Base-by-base conservation (phyloP, 176 grass and related monocot species). In the Paspalum notatum region DNA sequence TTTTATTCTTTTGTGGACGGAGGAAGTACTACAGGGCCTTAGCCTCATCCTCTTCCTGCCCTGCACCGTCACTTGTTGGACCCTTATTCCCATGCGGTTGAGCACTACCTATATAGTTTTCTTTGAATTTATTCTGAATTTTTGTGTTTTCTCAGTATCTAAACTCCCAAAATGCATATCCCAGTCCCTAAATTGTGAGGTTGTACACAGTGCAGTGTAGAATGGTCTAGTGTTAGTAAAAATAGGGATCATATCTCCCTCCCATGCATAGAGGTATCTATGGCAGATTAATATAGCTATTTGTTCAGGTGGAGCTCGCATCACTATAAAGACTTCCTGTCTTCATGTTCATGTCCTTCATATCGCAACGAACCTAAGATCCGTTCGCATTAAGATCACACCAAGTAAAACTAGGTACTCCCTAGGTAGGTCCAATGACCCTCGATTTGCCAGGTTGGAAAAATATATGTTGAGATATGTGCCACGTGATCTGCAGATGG, bases 391-490 rank as follows among this genome's bases (percentile, higher is more conserved):
- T 48, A 48, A 27, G 57, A 77, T 48, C 48, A 40, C 6, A 38
- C 60, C 1, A 41, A 18, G 17, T 74, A 56, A 48, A 20, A 38
- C 44, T 9, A 38, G 9, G 38, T 44, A 63, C 49, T 63, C 5
- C n/a, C 12, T 11, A 77, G 9, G 25, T 38, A 38, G 43, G 24
- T 49, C 16, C 10, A 48, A 64, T 50, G 25, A 20, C 57, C 32
- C 12, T 20, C 9, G 59, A 77, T 50, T 62, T 78, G 75, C 24
- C 44, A 78, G 59, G 59, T 39, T 78, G 59, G 59, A 48, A 48
- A 64, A 32, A 78, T 64, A 78, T 64, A 64, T 50, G 43, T 49
- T 49, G 25, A 78, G 75, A 64, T 78, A 63, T 17, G 24, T 17
- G 25, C 9, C 60, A 78, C 17, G 59, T 78, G 75, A 78, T 10